Base-by-base conservation (phyloP, 805 yeast genomes). In the Priceomyces haplophilus region DNA sequence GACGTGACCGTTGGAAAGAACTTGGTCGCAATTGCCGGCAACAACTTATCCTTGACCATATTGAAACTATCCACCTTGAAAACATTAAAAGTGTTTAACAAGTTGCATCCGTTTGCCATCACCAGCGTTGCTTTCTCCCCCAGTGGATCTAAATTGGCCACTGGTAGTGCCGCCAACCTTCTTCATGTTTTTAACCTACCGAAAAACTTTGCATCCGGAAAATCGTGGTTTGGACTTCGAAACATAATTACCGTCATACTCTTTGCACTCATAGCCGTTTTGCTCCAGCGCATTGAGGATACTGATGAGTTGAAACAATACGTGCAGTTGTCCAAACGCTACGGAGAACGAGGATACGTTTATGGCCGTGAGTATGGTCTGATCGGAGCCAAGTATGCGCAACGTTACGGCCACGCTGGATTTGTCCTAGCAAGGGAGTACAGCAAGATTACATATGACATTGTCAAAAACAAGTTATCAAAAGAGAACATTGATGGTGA, bases 41-140 rank as follows among this genome's bases (percentile, higher is more conserved):
- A 82, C 42, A 93, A 86, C 51, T 76, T 80, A 49, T 78, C 93
- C 1, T 65, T 89, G 10, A 64, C 78, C 1, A 51, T 89, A n/a
- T 59, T 82, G 10, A 73, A 75, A 32, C 58, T 76, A 12, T 65
- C 71, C 2, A 78, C 73, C 47, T 75, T 89, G 45, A 70, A 74
- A 34, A 60, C 74, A 10, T 52, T 79, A 19, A 78, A 75, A 44
- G 64, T 71, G 5, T 66, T 80, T 42, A 74, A 75, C 34, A 77
- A 83, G 46, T 80, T 85, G 42, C 97, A 89, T 59, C 68, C 75
- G 7, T 86, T 86, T 59, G 88, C 95, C 19, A 81, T 88, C 40
- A 88, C 97, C 0, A 74, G 77, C 34, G 79, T 87, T 7, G 67
- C 79, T 2, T 82, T 88, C 46, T 82, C 88, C 3, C 83, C 85